Evolutionary conservation across 768 basidiomycete species (phyloP).

Genomic region (Mycena albidolilacea): DNA sequence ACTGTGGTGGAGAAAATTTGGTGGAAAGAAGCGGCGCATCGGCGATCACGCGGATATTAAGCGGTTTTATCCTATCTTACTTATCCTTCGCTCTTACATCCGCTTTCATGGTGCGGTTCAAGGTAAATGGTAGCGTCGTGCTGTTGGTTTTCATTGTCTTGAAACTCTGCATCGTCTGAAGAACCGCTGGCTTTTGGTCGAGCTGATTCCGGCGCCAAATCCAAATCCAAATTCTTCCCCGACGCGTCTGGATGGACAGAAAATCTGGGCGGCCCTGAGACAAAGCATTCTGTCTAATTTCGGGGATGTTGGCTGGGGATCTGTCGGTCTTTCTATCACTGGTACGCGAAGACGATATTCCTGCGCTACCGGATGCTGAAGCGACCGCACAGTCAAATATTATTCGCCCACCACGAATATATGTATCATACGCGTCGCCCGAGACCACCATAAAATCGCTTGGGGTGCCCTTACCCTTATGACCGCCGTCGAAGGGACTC

Average conservation of each 20-base stretch:
- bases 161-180: slow-evolving; percentile 45
- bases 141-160: background rate
- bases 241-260: slow-evolving; percentile 67
- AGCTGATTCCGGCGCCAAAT: slow-evolving; percentile 73
- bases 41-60: background rate
- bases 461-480: slow-evolving; percentile 87
- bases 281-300: slow-evolving; percentile 81
- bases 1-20: slow-evolving; percentile 17
- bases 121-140: slow-evolving; percentile 54
- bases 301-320: slow-evolving; percentile 91
- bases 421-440: slow-evolving; percentile 88
- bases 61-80: background rate
- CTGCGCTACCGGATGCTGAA: slow-evolving; percentile 17
- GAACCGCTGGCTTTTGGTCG: slow-evolving; percentile 93
- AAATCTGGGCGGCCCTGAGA: slow-evolving; percentile 78
- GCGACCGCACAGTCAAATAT: slow-evolving; percentile 81
- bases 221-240: slow-evolving; percentile 34
- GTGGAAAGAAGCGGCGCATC: slow-evolving; percentile 12
- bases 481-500: slow-evolving; percentile 69
- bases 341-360: slow-evolving; percentile 58
- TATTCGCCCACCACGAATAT: slow-evolving; percentile 87
- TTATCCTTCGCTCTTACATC: background rate
- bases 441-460: slow-evolving; percentile 84
- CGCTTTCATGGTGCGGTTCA: slow-evolving; percentile 77
- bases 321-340: slow-evolving; percentile 77